Percentiles rank a stretch among this genome's conserved stretches.
Conservation (phyloP, 306 rosid species). For the Lupinus albus region DNA sequence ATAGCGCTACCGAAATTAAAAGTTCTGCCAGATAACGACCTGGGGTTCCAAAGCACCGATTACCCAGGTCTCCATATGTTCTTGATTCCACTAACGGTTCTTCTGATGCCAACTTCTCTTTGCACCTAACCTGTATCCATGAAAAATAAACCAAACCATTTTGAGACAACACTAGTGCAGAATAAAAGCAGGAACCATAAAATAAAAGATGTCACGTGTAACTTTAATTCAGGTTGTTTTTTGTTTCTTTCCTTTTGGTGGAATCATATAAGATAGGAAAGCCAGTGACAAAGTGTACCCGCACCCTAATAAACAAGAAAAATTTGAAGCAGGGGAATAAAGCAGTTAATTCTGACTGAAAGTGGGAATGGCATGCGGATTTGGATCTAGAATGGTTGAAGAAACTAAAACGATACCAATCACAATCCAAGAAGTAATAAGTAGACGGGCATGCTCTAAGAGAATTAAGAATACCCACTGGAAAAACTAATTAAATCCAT, state of each 20-base stretch:
- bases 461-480: not conserved
- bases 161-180: not conserved
- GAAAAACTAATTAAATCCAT: not conserved
- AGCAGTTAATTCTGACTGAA: not conserved
- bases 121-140: conserved; percentile 62
- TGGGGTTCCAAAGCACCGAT: conserved; percentile 59
- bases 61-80: conserved; percentile 81
- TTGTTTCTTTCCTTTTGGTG: conserved; percentile 21
- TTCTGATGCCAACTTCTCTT: conserved; percentile 63
- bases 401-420: no score
- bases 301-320: not conserved
- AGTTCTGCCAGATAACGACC: conserved; percentile 75
- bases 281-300: conserved; percentile 7
- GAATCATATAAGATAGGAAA: conserved; percentile 12
- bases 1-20: conserved; percentile 63
- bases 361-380: no score
- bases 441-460: no score
- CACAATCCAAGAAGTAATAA: no score
- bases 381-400: no score
- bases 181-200: conserved; percentile 21
- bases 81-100: conserved; percentile 49
- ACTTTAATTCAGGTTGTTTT: conserved; percentile 6
- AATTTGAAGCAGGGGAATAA: conserved; percentile 8
- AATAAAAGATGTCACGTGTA: not conserved
- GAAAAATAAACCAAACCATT: conserved; percentile 32